phyloP scores from a whole-genome alignment of 768 basidiomycete genomes.

The Boletus patriciae region DNA sequence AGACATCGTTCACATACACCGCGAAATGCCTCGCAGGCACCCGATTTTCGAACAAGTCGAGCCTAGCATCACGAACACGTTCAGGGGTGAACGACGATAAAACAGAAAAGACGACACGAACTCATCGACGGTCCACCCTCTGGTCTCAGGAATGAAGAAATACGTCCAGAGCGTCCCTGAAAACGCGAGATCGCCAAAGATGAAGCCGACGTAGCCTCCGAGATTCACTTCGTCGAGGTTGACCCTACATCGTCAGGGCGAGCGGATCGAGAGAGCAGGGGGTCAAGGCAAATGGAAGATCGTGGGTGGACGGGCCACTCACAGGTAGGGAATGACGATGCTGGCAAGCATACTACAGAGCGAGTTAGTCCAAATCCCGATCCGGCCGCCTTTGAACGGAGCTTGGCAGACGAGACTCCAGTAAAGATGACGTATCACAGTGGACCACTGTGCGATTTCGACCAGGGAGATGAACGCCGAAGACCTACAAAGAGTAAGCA shows the following conservation, averaged over 20 bases:
- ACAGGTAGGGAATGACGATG: constrained; percentile 32
- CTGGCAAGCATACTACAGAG: constrained; percentile 23
- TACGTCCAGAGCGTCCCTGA: constrained; percentile 27
- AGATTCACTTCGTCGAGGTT: constrained; percentile 30
- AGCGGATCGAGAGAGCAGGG: too few species aligned
- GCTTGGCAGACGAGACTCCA: constrained; percentile 31
- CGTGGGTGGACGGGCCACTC: background rate
- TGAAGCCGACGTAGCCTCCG: constrained; percentile 30
- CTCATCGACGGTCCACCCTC: constrained; percentile 31
- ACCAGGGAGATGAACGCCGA: background rate
- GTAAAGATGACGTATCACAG: constrained; percentile 29
- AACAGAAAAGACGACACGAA: constrained; percentile 7
- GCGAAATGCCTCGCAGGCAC: too few species aligned
- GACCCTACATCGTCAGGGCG: constrained; percentile 10
- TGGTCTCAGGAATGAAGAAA: constrained; percentile 31
- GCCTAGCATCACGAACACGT: too few species aligned
- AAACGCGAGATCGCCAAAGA: constrained; percentile 28
- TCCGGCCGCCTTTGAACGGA: constrained; percentile 33
- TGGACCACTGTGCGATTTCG: constrained; percentile 20
- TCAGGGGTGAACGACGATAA: constrained; percentile 1
- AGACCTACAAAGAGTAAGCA: too few species aligned
- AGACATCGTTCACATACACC: too few species aligned
- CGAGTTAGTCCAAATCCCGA: constrained; percentile 27
- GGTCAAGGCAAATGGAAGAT: too few species aligned
- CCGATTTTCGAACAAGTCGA: background rate